Conservation (phyloP, 257 asterid species). For the Knoxia roxburghii region DNA sequence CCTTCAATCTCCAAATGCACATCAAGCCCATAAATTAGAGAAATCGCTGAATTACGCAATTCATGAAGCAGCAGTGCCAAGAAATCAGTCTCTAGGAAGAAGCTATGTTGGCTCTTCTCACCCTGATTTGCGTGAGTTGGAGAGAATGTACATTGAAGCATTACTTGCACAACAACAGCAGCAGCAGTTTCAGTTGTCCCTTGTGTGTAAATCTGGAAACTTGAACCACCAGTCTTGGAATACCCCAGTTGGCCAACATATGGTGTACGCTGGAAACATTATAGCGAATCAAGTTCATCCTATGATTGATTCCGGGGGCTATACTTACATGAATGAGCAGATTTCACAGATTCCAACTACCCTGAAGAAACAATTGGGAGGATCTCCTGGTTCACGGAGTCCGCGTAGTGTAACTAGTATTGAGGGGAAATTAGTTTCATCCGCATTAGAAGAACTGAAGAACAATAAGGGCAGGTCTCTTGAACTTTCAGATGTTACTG, state of each 20-base stretch:
- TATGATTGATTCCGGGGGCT: conserved; percentile 29
- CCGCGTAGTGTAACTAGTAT: conserved; percentile 32
- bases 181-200: conserved; percentile 42
- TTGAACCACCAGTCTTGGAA: conserved; percentile 35
- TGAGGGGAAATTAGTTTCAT: conserved; percentile 42
- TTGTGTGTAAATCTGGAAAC: conserved; percentile 28
- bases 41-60: conserved; percentile 30
- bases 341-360: conserved; percentile 24
- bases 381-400: conserved; percentile 32
- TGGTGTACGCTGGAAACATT: conserved; percentile 32
- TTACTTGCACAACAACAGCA: conserved; percentile 46
- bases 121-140: conserved; percentile 51
- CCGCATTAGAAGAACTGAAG: conserved; percentile 55
- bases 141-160: conserved; percentile 63
- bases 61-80: conserved; percentile 24
- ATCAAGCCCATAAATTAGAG: conserved; percentile 34
- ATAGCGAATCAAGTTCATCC: conserved; percentile 27
- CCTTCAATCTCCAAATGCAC: conserved; percentile 43
- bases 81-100: conserved; percentile 39
- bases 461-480: conserved; percentile 53
- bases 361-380: conserved; percentile 34
- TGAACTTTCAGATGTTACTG: conserved; percentile 60
- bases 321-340: conserved; percentile 41
- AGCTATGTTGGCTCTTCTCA: conserved; percentile 31
- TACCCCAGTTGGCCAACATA: conserved; percentile 26